Conservation (phyloP, 78 protist genomes). For the Polysphondylium violaceum region DNA sequence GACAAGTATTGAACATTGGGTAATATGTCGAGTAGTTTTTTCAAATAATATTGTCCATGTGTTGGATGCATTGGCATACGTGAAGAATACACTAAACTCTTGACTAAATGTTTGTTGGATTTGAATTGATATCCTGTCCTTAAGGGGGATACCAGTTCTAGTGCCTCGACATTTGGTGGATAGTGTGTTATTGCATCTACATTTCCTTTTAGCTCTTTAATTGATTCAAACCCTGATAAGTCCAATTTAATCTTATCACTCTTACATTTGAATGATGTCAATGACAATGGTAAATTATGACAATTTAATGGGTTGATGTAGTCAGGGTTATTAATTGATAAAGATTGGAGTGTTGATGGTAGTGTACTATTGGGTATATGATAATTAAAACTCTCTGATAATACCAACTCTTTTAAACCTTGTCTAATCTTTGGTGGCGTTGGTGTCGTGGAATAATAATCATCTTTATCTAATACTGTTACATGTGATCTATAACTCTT, state of each 20-base stretch:
- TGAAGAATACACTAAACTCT: background rate
- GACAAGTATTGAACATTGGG: background rate
- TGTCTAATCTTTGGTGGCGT: background rate
- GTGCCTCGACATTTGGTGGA: background rate
- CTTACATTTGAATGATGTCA: background rate
- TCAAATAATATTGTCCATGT: too few relatives aligned
- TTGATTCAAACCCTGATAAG: background rate
- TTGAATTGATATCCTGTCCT: background rate
- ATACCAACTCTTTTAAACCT: background rate
- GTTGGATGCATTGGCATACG: too few relatives aligned
- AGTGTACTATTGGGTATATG: background rate
- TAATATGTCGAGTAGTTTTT: background rate
- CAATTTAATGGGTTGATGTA: background rate
- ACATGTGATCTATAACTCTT: background rate
- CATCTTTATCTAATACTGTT: background rate
- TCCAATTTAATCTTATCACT: background rate
- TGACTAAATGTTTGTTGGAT: background rate
- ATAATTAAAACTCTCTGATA: background rate
- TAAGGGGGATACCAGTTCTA: background rate
- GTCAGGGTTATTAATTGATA: background rate
- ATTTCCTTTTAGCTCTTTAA: background rate
- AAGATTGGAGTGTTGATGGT: background rate
- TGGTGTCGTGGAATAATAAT: background rate
- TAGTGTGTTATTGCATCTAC: background rate
- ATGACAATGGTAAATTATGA: background rate